Base-by-base conservation (phyloP, 2,329 filamentous ascomycete genomes). In the Lasiodiplodia theobromae region DNA sequence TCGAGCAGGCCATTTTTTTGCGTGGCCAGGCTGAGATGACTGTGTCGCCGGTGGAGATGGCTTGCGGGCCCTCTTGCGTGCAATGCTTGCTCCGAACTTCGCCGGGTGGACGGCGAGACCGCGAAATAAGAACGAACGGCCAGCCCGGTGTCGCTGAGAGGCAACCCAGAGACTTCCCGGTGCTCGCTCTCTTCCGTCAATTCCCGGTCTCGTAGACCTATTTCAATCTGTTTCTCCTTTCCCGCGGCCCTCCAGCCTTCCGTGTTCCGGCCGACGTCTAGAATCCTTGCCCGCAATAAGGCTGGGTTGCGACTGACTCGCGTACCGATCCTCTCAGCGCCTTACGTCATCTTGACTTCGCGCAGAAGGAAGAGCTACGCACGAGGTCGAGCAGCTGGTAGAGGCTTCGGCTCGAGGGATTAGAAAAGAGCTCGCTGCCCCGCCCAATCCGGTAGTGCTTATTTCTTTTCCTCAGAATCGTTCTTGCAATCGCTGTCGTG, bases 31-130 rank as follows among this genome's bases (percentile, higher is more conserved):
- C 40, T 38, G 65, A 67, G 65, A 58, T 67, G 52, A 58, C 53
- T 67, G 14, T 34, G 18, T 47, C 18, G 65, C 31, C 12, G 65
- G 53, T 67, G 53, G 65, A 67, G 65, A 67, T 54, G 53, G 40
- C 40, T 25, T 23, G 65, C 65, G 65, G 65, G 65, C 65, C 53
- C 65, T 40, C 34, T 58, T 37, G 28, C 65, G 65, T 67, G 53
- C 65, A 58, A 67, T 67, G 65, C 53, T 67, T 67, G 54, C 65
- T 67, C 65, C 65, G 65, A 67, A 58, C 65, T 67, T 67, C 53
- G 65, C 65, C 65, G 65, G 40, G 37, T 18, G 25, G 57, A 34
- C 25, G 44, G 53, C 53, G 53, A 31, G 53, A 28, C 37, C 37
- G 56, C 6, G 21, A 31, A 23, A 23, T 44, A 28, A 44, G 16